Evolutionary conservation across 805 yeast genomes (phyloP).

Genomic region (Kuraishia hungarica): DNA sequence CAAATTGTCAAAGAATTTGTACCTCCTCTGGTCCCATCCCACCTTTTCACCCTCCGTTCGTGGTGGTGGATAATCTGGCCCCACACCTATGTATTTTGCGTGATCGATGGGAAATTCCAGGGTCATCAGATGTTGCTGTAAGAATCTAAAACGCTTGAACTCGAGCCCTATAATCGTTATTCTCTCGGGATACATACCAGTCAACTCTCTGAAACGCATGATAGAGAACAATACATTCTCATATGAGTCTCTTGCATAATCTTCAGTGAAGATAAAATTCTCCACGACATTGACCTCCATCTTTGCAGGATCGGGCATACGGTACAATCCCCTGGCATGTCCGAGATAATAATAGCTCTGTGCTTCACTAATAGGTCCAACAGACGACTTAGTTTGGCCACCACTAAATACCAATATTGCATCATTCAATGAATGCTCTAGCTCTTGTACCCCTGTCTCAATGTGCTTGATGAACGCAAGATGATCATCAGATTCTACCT

Average conservation of each 20-base stretch:
- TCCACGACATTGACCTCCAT: slow-evolving; percentile 6
- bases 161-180: slow-evolving; percentile 66
- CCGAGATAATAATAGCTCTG: slow-evolving; percentile 45
- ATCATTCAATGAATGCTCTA: slow-evolving; percentile 16
- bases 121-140: slow-evolving; percentile 44
- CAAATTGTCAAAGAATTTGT: slow-evolving; percentile 40
- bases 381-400: slow-evolving; percentile 56
- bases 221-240: slow-evolving; percentile 65
- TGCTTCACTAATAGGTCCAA: slow-evolving; percentile 54
- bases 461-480: slow-evolving; percentile 58
- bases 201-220: slow-evolving; percentile 39
- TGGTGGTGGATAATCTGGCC: slow-evolving; percentile 39
- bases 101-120: slow-evolving; percentile 28
- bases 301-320: not conserved
- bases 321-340: slow-evolving; percentile 18
- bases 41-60: slow-evolving; percentile 6
- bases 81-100: slow-evolving; percentile 44
- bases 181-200: slow-evolving; percentile 36
- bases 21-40: slow-evolving; percentile 9
- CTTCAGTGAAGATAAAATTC: slow-evolving; percentile 44
- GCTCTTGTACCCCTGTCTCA: slow-evolving; percentile 27
- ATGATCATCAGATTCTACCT: slow-evolving; percentile 62
- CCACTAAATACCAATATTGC: slow-evolving; percentile 32
- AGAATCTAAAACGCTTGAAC: slow-evolving; percentile 58
- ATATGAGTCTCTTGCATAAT: slow-evolving; percentile 70